Percentiles rank a stretch among this genome's conserved stretches.
Evolutionary conservation across 257 asterid species (phyloP).

Genomic region (Nicotiana obtusifolia): DNA sequence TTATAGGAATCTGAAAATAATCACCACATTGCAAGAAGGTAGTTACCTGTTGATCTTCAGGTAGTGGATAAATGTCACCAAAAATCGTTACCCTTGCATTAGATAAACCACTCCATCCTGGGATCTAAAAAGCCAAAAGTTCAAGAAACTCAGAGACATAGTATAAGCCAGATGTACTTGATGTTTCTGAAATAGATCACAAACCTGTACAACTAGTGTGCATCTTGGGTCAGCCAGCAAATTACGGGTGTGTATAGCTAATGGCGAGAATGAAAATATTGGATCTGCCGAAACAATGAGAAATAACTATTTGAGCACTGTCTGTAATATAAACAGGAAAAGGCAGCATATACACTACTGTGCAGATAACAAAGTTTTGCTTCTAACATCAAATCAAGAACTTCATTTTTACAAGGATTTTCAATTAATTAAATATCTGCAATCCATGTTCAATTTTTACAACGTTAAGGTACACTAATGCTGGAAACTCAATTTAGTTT

Average conservation of each 20-base stretch:
- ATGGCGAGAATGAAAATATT: slow-evolving; percentile 83
- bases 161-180: slow-evolving; percentile 4
- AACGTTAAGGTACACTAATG: background rate
- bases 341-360: background rate
- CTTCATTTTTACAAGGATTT: background rate
- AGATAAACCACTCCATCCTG: slow-evolving; percentile 99
- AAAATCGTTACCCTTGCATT: slow-evolving; percentile 95
- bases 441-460: background rate
- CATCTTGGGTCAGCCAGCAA: slow-evolving; percentile 90
- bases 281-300: slow-evolving; percentile 54
- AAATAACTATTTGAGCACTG: background rate
- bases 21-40: slow-evolving; percentile 8
- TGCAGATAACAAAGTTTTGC: background rate
- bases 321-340: background rate
- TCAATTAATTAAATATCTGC: background rate
- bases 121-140: slow-evolving; percentile 45
- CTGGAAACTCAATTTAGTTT: background rate
- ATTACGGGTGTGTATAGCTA: slow-evolving; percentile 99
- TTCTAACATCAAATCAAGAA: background rate
- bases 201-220: slow-evolving; percentile 89
- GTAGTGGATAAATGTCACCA: slow-evolving; percentile 90
- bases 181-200: slow-evolving; percentile 17
- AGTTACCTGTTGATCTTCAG: slow-evolving; percentile 83
- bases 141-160: slow-evolving; percentile 18
- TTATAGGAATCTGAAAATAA: background rate